Evolutionary conservation across 306 rosid species (phyloP).

Genomic region (Gynostemma pentaphyllum): DNA sequence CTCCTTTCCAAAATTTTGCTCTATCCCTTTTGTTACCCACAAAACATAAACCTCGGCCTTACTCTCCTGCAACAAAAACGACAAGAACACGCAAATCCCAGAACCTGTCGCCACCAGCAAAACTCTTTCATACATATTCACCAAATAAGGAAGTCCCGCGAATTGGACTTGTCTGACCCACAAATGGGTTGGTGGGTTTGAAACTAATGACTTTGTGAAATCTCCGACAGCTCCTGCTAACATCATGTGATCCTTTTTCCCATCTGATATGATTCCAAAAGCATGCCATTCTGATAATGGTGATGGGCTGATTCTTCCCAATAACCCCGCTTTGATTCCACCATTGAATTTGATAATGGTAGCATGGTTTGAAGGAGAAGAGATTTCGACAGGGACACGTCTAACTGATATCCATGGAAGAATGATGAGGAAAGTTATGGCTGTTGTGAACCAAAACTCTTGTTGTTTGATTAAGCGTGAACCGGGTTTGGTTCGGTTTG

Average conservation of each 20-base stretch:
- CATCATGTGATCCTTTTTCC: slow-evolving; percentile 44
- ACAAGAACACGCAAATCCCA: slow-evolving; percentile 59
- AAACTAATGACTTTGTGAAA: slow-evolving; percentile 39
- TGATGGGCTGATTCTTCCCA: slow-evolving; percentile 52
- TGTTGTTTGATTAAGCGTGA: slow-evolving; percentile 22
- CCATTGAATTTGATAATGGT: slow-evolving; percentile 44
- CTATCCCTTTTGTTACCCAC: slow-evolving; percentile 70
- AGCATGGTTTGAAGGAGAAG: slow-evolving; percentile 45
- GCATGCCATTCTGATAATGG: slow-evolving; percentile 71
- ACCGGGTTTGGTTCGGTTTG: slow-evolving; percentile 3
- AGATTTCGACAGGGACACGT: slow-evolving; percentile 24
- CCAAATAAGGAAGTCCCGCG: slow-evolving; percentile 52
- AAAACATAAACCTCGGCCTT: slow-evolving; percentile 32
- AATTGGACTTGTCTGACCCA: slow-evolving; percentile 44
- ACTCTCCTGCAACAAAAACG: slow-evolving; percentile 44
- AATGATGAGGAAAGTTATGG: slow-evolving; percentile 33
- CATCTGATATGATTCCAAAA: slow-evolving; percentile 57
- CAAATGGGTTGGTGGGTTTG: slow-evolving; percentile 40
- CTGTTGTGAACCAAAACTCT: slow-evolving; percentile 43
- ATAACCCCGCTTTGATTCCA: slow-evolving; percentile 43
- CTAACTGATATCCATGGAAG: slow-evolving; percentile 46
- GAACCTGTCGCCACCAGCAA: slow-evolving; percentile 65
- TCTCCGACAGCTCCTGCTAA: slow-evolving; percentile 65
- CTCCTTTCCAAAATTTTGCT: slow-evolving; percentile 47
- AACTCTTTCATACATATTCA: slow-evolving; percentile 41